A percentile compares a stretch with the other conserved stretches of the same genome.
phyloP scores from a whole-genome alignment of 2,329 filamentous ascomycete species.

The Elsinoe arachidis region DNA sequence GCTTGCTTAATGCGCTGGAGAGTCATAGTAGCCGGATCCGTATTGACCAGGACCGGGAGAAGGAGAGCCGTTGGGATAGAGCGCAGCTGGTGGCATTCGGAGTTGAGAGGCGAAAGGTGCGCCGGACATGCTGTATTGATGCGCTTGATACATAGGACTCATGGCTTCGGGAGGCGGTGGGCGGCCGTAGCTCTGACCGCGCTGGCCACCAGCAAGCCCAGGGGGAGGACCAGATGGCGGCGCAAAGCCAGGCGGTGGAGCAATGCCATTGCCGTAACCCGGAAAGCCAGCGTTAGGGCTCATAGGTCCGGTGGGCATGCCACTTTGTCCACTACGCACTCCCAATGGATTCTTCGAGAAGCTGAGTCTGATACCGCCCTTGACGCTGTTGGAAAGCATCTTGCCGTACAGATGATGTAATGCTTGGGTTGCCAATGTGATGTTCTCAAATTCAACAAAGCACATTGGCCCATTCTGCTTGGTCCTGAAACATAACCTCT shows the following conservation, averaged over 20 bases:
- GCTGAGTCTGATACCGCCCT: slow-evolving; percentile 87
- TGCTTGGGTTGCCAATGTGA: slow-evolving; percentile 84
- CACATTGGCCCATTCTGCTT: slow-evolving; percentile 97
- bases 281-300: slow-evolving; percentile 45
- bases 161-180: neutral
- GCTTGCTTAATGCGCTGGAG: slow-evolving; percentile 7
- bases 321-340: slow-evolving; percentile 68
- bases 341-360: slow-evolving; percentile 97
- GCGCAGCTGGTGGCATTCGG: slow-evolving; percentile 9
- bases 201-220: neutral
- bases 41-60: neutral
- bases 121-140: slow-evolving; percentile 13
- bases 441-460: slow-evolving; percentile 95
- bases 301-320: slow-evolving; percentile 44
- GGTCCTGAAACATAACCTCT: slow-evolving; percentile 85
- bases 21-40: slow-evolving; percentile 10
- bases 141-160: slow-evolving; percentile 13
- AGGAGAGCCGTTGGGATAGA: slow-evolving; percentile 8
- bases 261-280: slow-evolving; percentile 50
- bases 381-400: slow-evolving; percentile 80
- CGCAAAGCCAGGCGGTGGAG: slow-evolving; percentile 73
- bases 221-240: slow-evolving; percentile 41
- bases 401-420: slow-evolving; percentile 83
- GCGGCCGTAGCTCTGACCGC: neutral
- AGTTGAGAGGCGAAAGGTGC: slow-evolving; percentile 11